Conservation (phyloP, 345 rosid species). For the Ceriops decandra region DNA sequence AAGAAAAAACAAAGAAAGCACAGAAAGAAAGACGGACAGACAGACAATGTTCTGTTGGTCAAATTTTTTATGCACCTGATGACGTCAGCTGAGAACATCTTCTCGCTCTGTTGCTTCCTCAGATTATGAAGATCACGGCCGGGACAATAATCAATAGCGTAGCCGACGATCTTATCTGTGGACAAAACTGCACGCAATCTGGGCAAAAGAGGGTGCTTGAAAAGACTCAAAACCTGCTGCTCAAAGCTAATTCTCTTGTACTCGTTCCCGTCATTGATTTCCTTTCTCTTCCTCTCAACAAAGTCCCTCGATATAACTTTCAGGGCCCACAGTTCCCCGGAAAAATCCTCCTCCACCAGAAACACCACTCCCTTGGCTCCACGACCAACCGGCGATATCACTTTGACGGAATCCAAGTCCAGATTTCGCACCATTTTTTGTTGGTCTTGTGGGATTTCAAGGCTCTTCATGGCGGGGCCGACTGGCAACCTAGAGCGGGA, state of each 20-base stretch:
- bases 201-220: conserved; percentile 76
- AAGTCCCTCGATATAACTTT: conserved; percentile 65
- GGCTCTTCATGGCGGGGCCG: conserved; percentile 12
- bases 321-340: conserved; percentile 50
- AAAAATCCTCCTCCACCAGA: conserved; percentile 36
- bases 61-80: conserved; percentile 45
- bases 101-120: conserved; percentile 63
- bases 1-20: background rate
- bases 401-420: conserved; percentile 38
- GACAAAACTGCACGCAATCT: conserved; percentile 60
- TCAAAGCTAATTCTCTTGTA: conserved; percentile 66
- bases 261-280: conserved; percentile 20
- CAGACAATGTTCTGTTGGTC: background rate
- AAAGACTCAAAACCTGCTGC: conserved; percentile 47
- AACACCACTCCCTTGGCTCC: conserved; percentile 95
- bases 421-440: conserved; percentile 26
- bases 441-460: background rate
- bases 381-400: conserved; percentile 64
- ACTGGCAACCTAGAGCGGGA: background rate
- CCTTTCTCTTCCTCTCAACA: conserved; percentile 50
- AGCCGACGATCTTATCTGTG: conserved; percentile 65
- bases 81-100: conserved; percentile 64
- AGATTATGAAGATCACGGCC: conserved; percentile 59
- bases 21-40: too few relatives aligned
- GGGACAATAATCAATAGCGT: conserved; percentile 89